These are phyloP conservation scores for Ogataea methylovora DNA, from an alignment of 805 yeast genomes.

Conservation along the genomic window DNA sequence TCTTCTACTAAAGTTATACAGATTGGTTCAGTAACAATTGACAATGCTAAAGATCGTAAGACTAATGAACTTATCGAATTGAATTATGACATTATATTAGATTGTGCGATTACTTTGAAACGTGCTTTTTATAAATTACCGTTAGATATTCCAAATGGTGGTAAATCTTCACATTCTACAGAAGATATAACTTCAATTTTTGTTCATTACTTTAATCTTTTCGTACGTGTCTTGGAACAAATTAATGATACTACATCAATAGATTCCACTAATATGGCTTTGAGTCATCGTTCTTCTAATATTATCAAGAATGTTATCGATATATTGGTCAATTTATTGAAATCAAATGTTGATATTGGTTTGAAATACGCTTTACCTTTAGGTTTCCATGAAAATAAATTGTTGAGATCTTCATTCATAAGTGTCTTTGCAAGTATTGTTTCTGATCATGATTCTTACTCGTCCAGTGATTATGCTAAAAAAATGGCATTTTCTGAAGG, in stretches of 20 bases:
- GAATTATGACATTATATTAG: constrained; percentile 28
- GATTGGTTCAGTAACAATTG: constrained; percentile 1
- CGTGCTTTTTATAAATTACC: constrained; percentile 47
- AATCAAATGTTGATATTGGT: constrained; percentile 71
- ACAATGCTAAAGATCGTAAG: constrained; percentile 10
- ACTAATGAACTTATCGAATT: constrained; percentile 18
- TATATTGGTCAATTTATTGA: constrained; percentile 61
- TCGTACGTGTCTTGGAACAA: constrained; percentile 45
- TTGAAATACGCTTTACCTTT: constrained; percentile 68
- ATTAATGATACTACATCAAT: constrained; percentile 20
- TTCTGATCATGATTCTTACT: constrained; percentile 15
- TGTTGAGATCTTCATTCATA: constrained; percentile 64
- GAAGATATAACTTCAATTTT: constrained; percentile 32
- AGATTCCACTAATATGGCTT: constrained; percentile 11
- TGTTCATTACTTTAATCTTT: constrained; percentile 58
- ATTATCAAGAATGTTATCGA: constrained; percentile 58
- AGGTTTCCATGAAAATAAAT: constrained; percentile 62
- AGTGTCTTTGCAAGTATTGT: constrained; percentile 70
- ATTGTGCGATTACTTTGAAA: constrained; percentile 53
- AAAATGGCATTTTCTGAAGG: constrained; percentile 3
- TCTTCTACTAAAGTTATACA: background rate
- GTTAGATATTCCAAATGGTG: constrained; percentile 51
- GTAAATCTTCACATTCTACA: constrained; percentile 15
- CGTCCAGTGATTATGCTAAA: constrained; percentile 4
- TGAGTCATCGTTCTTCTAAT: constrained; percentile 44